Conservation (phyloP, 2,329 filamentous ascomycete genomes). For the Botrytis squamosa region DNA sequence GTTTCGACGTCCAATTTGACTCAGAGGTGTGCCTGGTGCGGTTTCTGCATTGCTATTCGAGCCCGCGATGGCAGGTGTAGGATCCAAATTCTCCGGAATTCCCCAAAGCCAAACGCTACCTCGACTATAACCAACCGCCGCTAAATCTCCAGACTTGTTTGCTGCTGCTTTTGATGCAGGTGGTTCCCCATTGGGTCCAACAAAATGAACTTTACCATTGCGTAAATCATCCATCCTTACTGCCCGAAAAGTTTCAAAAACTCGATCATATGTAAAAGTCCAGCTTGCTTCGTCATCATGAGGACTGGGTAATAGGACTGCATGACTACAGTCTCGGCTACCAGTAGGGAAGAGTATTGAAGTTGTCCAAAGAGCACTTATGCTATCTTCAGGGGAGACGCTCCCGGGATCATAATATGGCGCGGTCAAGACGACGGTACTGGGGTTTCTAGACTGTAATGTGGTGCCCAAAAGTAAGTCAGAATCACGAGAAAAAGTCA, state of each 20-base stretch:
- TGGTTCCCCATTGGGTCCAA: conserved; percentile 60
- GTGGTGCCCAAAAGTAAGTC: conserved; percentile 78
- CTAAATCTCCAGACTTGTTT: conserved; percentile 67
- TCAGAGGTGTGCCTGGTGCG: conserved; percentile 34
- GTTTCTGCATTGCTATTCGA: conserved; percentile 37
- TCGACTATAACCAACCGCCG: conserved; percentile 67
- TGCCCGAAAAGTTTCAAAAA: conserved; percentile 74
- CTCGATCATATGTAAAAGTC: conserved; percentile 75
- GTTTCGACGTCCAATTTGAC: conserved; percentile 33
- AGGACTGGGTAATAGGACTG: conserved; percentile 56
- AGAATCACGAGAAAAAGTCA: conserved; percentile 75
- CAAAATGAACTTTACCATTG: conserved; percentile 77
- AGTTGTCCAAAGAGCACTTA: conserved; percentile 79
- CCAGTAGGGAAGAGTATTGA: conserved; percentile 82
- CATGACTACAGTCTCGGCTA: conserved; percentile 76
- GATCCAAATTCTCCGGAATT: conserved; percentile 69
- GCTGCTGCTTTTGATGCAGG: conserved; percentile 70
- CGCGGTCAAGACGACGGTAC: conserved; percentile 68
- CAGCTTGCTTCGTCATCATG: conserved; percentile 64
- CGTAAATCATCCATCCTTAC: conserved; percentile 72
- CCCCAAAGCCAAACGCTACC: conserved; percentile 78
- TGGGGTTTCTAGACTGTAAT: conserved; percentile 60
- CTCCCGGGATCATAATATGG: conserved; percentile 75
- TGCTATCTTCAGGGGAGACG: conserved; percentile 62
- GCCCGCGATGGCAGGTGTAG: conserved; percentile 46